These are phyloP conservation scores for Grosmannia huntii DNA, from an alignment of 2,329 filamentous ascomycete genomes.

Conservation along the genomic window DNA sequence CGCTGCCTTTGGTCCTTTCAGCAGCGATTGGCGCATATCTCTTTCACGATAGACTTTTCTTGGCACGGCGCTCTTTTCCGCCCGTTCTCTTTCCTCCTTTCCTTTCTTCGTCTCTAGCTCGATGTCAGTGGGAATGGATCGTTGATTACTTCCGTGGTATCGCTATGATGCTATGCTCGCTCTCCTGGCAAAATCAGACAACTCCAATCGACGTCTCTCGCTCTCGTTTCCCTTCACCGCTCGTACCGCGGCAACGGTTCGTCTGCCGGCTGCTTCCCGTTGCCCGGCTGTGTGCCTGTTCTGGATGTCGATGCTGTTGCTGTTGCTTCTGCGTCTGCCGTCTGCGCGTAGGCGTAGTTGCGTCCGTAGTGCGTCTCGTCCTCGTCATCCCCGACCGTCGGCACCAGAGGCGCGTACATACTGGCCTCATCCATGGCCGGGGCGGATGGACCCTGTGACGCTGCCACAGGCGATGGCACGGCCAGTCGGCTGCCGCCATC, in stretches of 20 bases:
- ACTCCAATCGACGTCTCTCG: background rate
- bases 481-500: slow-evolving; percentile 14
- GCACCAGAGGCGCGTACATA: no score
- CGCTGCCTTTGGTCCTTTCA: background rate
- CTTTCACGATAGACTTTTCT: background rate
- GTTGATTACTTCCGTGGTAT: no score
- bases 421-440: slow-evolving; percentile 28
- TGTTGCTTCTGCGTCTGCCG: background rate
- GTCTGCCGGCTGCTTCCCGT: background rate
- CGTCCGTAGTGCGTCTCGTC: slow-evolving; percentile 14
- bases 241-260: slow-evolving; percentile 20
- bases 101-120: background rate
- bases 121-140: no score
- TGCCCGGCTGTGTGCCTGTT: background rate
- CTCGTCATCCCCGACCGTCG: no score
- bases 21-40: background rate
- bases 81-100: background rate
- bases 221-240: slow-evolving; percentile 7
- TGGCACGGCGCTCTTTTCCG: no score
- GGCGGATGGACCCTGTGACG: slow-evolving; percentile 33
- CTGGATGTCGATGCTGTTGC: background rate
- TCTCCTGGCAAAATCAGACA: background rate
- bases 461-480: slow-evolving; percentile 9
- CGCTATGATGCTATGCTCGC: background rate
- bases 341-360: slow-evolving; percentile 14